Percentiles rank a stretch among this genome's conserved stretches.
phyloP scores from a whole-genome alignment of 495 filamentous ascomycete species.

The Bryoglossum gracile region DNA sequence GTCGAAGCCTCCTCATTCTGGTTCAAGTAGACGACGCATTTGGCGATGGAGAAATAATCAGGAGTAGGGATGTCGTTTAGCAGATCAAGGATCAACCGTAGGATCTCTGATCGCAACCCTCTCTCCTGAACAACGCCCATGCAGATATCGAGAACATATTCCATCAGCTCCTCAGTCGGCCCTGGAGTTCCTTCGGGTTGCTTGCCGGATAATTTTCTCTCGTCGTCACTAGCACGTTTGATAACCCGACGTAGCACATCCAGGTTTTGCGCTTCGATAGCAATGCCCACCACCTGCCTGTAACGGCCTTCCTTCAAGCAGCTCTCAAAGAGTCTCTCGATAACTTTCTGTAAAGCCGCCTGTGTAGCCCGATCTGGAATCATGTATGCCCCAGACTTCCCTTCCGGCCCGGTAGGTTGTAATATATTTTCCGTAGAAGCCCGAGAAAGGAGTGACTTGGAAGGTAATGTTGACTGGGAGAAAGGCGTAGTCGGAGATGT shows the following conservation, averaged over 20 bases:
- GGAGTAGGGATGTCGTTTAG: conserved; percentile 82
- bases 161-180: conserved; percentile 85
- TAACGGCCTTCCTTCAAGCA: conserved; percentile 84
- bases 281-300: conserved; percentile 96
- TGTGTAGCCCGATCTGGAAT: conserved; percentile 45
- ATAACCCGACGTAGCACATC: conserved; percentile 85
- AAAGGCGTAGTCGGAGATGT: conserved; percentile 88
- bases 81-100: conserved; percentile 80
- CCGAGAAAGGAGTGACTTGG: conserved; percentile 82
- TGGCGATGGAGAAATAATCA: conserved; percentile 96
- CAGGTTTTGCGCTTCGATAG: conserved; percentile 89
- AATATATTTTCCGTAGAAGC: conserved; percentile 51
- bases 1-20: conserved; percentile 87
- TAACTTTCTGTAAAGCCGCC: conserved; percentile 67
- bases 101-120: conserved; percentile 67
- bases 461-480: conserved; percentile 82
- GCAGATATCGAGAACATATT: conserved; percentile 91
- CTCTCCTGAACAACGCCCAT: conserved; percentile 98
- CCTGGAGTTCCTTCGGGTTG: conserved; percentile 38
- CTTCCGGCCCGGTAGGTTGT: conserved; percentile 43
- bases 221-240: conserved; percentile 69
- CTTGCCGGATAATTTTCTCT: conserved; percentile 57
- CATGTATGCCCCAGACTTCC: conserved; percentile 39
- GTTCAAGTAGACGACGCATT: conserved; percentile 94
- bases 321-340: conserved; percentile 84